phyloP scores from a whole-genome alignment of 371 early-diverging fungal genomes.

The Mucor irregularis region DNA sequence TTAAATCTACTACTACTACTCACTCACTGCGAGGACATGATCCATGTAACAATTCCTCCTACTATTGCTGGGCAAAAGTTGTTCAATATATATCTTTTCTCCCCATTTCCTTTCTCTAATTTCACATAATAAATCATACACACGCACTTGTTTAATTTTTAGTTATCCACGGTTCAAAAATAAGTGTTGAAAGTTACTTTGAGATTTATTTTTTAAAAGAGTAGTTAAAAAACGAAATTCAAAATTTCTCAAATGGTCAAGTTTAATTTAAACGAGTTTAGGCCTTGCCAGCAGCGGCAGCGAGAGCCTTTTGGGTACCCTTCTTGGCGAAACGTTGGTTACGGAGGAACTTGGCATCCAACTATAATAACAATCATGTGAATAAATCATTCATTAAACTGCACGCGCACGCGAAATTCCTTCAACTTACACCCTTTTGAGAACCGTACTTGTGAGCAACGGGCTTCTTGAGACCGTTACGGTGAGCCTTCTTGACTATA shows the following conservation, averaged over 20 bases:
- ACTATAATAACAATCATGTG: constrained; percentile 33
- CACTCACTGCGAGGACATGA: too few species aligned
- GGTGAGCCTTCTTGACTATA: constrained; percentile 96
- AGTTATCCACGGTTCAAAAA: neutral
- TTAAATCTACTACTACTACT: neutral
- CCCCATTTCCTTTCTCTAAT: neutral
- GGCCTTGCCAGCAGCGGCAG: constrained; percentile 49
- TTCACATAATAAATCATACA: neutral
- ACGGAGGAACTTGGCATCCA: constrained; percentile 97
- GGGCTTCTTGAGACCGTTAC: constrained; percentile 97
- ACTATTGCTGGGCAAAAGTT: constrained; percentile 6
- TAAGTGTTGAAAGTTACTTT: neutral
- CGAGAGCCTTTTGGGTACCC: constrained; percentile 55
- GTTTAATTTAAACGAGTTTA: constrained; percentile 55
- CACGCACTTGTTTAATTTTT: neutral
- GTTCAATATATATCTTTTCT: neutral
- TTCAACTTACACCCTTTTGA: constrained; percentile 82
- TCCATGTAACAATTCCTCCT: neutral
- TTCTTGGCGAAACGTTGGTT: constrained; percentile 98
- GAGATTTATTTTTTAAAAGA: neutral
- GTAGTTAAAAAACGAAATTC: neutral
- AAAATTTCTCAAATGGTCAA: neutral
- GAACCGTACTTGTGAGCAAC: constrained; percentile 86
- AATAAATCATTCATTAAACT: neutral
- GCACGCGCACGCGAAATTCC: too few species aligned